Conservation (phyloP, 2,329 filamentous ascomycete genomes). For the Shiraia sp. region DNA sequence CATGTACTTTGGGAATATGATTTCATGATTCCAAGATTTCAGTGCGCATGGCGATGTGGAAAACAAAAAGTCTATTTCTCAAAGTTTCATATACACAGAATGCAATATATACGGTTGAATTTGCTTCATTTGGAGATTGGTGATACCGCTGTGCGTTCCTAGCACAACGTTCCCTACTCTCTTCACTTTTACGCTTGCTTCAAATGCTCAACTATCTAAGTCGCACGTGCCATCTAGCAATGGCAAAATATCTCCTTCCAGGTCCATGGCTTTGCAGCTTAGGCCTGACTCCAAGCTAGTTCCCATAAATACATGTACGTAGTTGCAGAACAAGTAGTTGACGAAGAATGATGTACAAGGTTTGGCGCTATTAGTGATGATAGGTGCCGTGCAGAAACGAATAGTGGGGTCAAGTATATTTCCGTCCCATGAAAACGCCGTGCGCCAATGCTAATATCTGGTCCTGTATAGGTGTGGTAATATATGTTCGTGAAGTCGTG, state of each 20-base stretch:
- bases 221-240: slow-evolving; percentile 9
- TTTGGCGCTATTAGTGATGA: slow-evolving; percentile 21
- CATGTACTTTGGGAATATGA: too few relatives aligned
- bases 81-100: not conserved
- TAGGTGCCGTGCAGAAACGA: slow-evolving; percentile 10
- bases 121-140: slow-evolving; percentile 8
- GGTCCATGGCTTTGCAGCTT: not conserved
- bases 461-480: slow-evolving; percentile 15
- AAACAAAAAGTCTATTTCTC: too few relatives aligned
- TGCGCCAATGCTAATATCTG: slow-evolving; percentile 26
- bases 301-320: slow-evolving; percentile 28
- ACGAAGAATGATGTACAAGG: slow-evolving; percentile 25
- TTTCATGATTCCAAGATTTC: too few relatives aligned
- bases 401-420: not conserved
- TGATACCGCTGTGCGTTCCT: slow-evolving; percentile 13
- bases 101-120: not conserved
- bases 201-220: not conserved
- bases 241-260: slow-evolving; percentile 2
- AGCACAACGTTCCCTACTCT: slow-evolving; percentile 13
- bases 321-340: slow-evolving; percentile 20
- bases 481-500: slow-evolving; percentile 32
- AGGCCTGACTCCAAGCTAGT: slow-evolving; percentile 3
- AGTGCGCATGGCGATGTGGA: too few relatives aligned
- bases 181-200: too few relatives aligned
- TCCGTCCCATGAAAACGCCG: slow-evolving; percentile 11